These are phyloP conservation scores for Cladophialophora bantiana DNA, from an alignment of 2,329 filamentous ascomycete species.

Conservation along the genomic window DNA sequence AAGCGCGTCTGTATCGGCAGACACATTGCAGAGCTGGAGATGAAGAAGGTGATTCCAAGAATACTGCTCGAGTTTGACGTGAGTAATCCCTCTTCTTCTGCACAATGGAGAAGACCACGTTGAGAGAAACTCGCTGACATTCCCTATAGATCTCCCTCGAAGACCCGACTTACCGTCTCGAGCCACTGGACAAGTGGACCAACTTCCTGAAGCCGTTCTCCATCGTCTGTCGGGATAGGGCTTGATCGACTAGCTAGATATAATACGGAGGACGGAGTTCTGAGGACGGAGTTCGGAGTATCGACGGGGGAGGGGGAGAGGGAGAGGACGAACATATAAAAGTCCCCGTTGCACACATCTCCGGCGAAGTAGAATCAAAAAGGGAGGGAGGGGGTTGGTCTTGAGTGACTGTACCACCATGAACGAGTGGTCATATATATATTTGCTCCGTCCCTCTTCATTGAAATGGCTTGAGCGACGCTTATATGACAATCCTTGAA, in stretches of 20 bases:
- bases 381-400: too few relatives aligned
- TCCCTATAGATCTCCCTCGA: constrained; percentile 13
- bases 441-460: too few relatives aligned
- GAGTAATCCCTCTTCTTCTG: constrained; percentile 7
- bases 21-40: constrained; percentile 39
- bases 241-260: background rate
- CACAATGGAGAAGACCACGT: too few relatives aligned
- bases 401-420: too few relatives aligned
- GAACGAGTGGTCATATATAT: too few relatives aligned
- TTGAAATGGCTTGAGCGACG: too few relatives aligned
- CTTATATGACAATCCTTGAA: too few relatives aligned
- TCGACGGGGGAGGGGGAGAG: too few relatives aligned
- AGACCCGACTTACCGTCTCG: constrained; percentile 16
- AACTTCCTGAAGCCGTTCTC: constrained; percentile 17
- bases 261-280: background rate
- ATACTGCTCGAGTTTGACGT: constrained; percentile 40
- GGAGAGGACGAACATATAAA: too few relatives aligned
- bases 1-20: constrained; percentile 30
- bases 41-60: constrained; percentile 39
- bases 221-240: constrained; percentile 10
- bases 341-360: too few relatives aligned
- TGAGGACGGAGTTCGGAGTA: background rate
- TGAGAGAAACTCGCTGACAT: background rate
- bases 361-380: too few relatives aligned
- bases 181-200: constrained; percentile 13